Conservation (phyloP, 768 basidiomycete genomes). For the Lactarius evosmus region DNA sequence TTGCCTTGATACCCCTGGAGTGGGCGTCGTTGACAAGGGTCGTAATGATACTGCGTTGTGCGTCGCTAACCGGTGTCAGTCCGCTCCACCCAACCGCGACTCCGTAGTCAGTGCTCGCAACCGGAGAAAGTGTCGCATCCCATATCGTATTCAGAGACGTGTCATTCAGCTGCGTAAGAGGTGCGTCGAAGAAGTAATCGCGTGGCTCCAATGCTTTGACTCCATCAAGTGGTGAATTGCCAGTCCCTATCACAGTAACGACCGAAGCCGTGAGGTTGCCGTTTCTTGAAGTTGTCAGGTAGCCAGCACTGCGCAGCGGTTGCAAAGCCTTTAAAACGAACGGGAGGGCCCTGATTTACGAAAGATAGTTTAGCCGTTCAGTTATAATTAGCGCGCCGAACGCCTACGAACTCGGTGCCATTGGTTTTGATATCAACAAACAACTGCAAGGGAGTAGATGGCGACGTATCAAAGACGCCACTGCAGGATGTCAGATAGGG, state of each 20-base stretch:
- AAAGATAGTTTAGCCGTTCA: neutral
- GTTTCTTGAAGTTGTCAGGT: slow-evolving; percentile 46
- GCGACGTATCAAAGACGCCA: slow-evolving; percentile 49
- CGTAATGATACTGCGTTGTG: slow-evolving; percentile 40
- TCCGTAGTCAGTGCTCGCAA: slow-evolving; percentile 51
- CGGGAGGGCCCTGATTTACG: slow-evolving; percentile 39
- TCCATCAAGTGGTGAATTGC: slow-evolving; percentile 48
- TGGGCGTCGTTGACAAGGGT: slow-evolving; percentile 46
- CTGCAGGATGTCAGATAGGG: slow-evolving; percentile 21
- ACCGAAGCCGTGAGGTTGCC: slow-evolving; percentile 39
- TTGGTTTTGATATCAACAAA: slow-evolving; percentile 53
- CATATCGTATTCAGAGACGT: slow-evolving; percentile 40
- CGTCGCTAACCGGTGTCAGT: slow-evolving; percentile 41
- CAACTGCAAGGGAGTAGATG: slow-evolving; percentile 44
- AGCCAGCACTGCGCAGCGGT: slow-evolving; percentile 44
- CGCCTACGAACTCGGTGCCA: slow-evolving; percentile 41
- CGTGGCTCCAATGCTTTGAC: slow-evolving; percentile 45
- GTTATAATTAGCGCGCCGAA: slow-evolving; percentile 10
- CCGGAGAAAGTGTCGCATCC: slow-evolving; percentile 43
- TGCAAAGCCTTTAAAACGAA: slow-evolving; percentile 44
- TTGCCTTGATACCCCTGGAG: slow-evolving; percentile 42
- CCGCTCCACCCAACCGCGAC: slow-evolving; percentile 48
- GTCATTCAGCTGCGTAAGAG: slow-evolving; percentile 41
- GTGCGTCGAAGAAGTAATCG: slow-evolving; percentile 53
- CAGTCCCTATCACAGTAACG: slow-evolving; percentile 49